Base-by-base conservation (phyloP, 495 filamentous ascomycete genomes). In the Daldinia concentrica region DNA sequence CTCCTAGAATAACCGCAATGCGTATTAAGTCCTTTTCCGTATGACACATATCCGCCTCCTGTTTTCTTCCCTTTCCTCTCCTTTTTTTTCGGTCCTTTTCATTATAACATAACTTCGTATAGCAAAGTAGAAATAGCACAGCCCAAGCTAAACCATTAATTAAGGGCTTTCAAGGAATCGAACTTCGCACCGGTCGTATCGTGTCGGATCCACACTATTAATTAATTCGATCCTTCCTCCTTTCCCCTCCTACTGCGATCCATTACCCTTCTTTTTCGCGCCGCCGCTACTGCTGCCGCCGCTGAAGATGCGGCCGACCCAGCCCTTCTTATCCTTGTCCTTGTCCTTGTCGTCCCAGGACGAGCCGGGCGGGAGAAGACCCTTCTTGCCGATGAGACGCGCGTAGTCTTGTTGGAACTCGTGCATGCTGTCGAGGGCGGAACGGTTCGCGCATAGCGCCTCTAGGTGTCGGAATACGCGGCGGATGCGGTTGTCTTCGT, bases 391-490 rank as follows among this genome's bases (percentile, higher is more conserved):
- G 37, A 71, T 72, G 7, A 54, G 52, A 9, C 78, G 74, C 34
- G 84, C 81, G 74, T 84, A 88, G 12, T 29, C 58, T 17, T 82
- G 73, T 62, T 83, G 84, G 77, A 82, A 89, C 9, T 59, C 62
- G 24, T 74, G 77, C 34, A 90, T 70, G 41, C 86, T 88, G 2
- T 51, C 50, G 22, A 77, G 81, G 17, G 88, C 86, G 41, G 84
- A 83, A 4, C 78, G 76, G 0, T 85, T 89, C 34, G 62, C 58
- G 72, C 87, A 90, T 0, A 82, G 58, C 0, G 75, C 71, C 15
- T 85, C 78, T 1, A 90, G 75, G 30, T 83, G 76, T 27, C 73
- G 57, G 68, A 89, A 86, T 5, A 86, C 83, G 41, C 84, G 83
- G 3, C 80, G 79, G 36, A 74, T 72, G 19, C 83, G 84, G 24